These are phyloP conservation scores for Apiospora aurea DNA, from an alignment of 2,329 filamentous ascomycete species.

Conservation along the genomic window DNA sequence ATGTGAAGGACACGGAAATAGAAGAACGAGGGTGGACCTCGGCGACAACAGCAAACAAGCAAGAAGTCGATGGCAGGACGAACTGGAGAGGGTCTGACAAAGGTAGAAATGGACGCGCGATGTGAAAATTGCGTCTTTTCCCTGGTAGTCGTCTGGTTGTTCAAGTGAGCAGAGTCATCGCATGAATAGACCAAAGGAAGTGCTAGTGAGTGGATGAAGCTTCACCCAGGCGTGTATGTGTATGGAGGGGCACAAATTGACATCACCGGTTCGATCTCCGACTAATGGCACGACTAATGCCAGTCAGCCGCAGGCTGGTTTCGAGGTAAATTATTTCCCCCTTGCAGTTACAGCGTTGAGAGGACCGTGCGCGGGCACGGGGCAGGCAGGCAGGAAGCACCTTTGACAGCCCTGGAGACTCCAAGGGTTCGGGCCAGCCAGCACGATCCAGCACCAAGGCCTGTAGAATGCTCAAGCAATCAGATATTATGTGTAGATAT, in stretches of 20 bases:
- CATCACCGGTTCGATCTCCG: constrained; percentile 17
- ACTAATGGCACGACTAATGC: constrained; percentile 3
- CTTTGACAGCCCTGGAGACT: too few species aligned
- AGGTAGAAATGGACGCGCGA: background rate
- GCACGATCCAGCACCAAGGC: background rate
- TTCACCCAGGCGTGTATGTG: constrained; percentile 11
- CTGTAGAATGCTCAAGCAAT: background rate
- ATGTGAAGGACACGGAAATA: background rate
- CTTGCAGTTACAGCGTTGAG: constrained; percentile 8
- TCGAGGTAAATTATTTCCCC: constrained; percentile 17
- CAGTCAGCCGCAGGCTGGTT: constrained; percentile 13
- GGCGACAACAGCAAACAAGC: constrained; percentile 11
- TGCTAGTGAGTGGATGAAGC: background rate
- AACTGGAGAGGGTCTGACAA: background rate
- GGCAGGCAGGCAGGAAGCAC: background rate
- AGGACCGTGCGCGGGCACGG: background rate
- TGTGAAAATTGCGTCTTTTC: background rate
- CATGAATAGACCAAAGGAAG: background rate
- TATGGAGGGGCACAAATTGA: constrained; percentile 21
- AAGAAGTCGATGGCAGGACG: background rate
- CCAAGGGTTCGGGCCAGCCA: background rate
- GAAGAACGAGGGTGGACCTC: background rate
- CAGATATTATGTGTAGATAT: too few species aligned
- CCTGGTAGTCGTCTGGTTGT: background rate
- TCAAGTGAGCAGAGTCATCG: background rate